Percentiles rank a stretch among this genome's conserved stretches.
phyloP scores from a whole-genome alignment of 139 green algal genomes.

The Micractinium conductrix region DNA sequence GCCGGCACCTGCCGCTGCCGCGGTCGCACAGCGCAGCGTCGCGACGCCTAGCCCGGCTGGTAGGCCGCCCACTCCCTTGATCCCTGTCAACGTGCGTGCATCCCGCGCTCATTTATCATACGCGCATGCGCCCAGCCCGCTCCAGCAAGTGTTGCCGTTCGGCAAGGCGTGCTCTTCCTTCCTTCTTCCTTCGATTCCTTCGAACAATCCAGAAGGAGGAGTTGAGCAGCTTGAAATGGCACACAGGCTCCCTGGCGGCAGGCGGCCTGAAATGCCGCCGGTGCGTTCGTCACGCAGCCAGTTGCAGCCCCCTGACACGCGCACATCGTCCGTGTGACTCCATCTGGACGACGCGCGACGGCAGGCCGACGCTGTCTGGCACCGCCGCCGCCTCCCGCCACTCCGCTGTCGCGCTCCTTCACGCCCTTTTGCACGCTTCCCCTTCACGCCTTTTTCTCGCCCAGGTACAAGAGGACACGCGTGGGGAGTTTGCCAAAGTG shows the following conservation, averaged over 20 bases:
- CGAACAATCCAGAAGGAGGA: neutral
- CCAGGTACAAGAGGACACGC: neutral
- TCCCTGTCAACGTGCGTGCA: too few relatives aligned
- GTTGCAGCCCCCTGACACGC: neutral
- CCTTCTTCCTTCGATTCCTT: neutral
- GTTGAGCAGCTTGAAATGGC: neutral
- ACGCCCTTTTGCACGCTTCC: neutral
- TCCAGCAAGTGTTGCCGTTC: neutral
- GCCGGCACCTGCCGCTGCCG: too few relatives aligned
- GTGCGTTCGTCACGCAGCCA: neutral
- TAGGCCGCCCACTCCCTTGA: too few relatives aligned
- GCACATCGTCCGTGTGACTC: neutral
- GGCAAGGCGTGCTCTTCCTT: neutral
- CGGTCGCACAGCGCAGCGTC: too few relatives aligned
- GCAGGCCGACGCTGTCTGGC: neutral
- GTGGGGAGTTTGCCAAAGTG: conserved; percentile 9
- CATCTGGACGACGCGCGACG: neutral
- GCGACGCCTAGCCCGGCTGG: neutral
- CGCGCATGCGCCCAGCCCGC: too few relatives aligned
- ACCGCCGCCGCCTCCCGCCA: neutral
- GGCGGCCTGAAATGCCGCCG: neutral
- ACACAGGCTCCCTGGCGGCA: neutral
- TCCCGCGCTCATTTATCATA: too few relatives aligned
- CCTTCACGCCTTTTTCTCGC: neutral
- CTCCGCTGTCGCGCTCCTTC: neutral